Evolutionary conservation across 345 rosid genomes (phyloP), one percentile per base, ranked within the genome.

Genomic region (Rhizophora apiculata): DNA sequence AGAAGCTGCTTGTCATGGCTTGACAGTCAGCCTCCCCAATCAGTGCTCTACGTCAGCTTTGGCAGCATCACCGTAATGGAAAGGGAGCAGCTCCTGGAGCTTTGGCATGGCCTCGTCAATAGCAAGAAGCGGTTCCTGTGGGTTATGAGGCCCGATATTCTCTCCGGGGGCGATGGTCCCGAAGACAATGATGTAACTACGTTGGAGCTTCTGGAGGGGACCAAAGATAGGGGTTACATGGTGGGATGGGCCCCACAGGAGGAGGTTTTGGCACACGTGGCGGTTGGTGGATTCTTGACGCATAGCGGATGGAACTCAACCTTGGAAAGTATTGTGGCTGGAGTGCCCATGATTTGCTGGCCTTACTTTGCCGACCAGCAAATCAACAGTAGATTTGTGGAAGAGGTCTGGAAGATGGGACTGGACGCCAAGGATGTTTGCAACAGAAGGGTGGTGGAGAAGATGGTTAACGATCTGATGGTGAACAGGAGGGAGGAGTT

Each of bases 291-390:
- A 22, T 88, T 93, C 56, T 67, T 87, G 52, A 88, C 96, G 1
- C 96, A 88, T 31, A 81, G 83, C 52, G 92, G 96, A 11, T 86
- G 96, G 93, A 93, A 93, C 80, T 93, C 96, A 1, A 90, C 90
- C 0, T 13, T 90, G 72, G 98, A 93, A 74, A 85, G 92, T 69
- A 62, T 86, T 0, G 78, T 71, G 0, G 83, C 80, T 0, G 88
- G 93, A 0, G 88, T 87, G 62, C 96, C 96, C 0, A 88, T 90
- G 96, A 75, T 89, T 32, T 85, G 96, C 26, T 89, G 88, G 87
- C 93, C 96, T 19, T 79, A 61, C 46, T 75, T 77, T 19, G 85
- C 79, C 52, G 97, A 90, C 21, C 96, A 90, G 67, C 77, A 72
- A 29, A 31, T 84, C 56, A 93, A 89, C 46, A 83, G 93, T 9